Evolutionary conservation across 2,329 filamentous ascomycete genomes (phyloP).

Genomic region (Ophiostoma triangulosporum): DNA sequence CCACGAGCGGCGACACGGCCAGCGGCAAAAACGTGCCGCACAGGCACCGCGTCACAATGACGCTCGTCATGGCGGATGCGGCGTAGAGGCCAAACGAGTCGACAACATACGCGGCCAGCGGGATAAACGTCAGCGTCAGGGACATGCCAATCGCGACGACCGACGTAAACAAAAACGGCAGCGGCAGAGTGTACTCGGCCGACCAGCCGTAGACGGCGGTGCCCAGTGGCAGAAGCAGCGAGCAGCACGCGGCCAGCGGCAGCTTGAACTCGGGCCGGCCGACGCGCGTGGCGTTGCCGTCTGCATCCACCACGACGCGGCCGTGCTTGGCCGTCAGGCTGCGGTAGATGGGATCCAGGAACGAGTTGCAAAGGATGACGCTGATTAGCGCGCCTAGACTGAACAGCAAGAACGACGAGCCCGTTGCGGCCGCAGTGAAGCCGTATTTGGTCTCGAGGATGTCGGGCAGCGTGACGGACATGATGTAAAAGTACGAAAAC

Average conservation of each 20-base stretch:
- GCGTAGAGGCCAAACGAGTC: conserved; percentile 43
- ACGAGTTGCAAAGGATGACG: conserved; percentile 34
- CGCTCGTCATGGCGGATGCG: conserved; percentile 41
- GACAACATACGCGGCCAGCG: conserved; percentile 41
- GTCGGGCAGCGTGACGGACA: conserved; percentile 38
- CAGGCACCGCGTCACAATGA: conserved; percentile 42
- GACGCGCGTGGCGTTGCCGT: conserved; percentile 18
- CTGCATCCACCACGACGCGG: neutral
- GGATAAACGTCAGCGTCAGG: conserved; percentile 33
- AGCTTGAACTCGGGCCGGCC: conserved; percentile 41
- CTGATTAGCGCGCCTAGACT: conserved; percentile 36
- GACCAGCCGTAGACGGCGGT: conserved; percentile 38
- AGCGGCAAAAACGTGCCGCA: conserved; percentile 45
- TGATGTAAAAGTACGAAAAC: conserved; percentile 40
- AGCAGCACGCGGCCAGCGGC: conserved; percentile 35
- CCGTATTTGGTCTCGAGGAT: conserved; percentile 35
- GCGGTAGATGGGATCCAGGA: conserved; percentile 41
- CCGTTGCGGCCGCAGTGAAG: conserved; percentile 36
- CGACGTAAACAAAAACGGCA: conserved; percentile 28
- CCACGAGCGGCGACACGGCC: conserved; percentile 32
- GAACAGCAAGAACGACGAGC: conserved; percentile 40
- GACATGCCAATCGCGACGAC: conserved; percentile 32
- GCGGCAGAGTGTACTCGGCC: conserved; percentile 28
- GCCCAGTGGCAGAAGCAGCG: conserved; percentile 30
- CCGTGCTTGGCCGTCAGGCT: conserved; percentile 23